These are phyloP conservation scores for Wickerhamiella cacticola DNA, from an alignment of 805 yeast species.

Conservation along the genomic window DNA sequence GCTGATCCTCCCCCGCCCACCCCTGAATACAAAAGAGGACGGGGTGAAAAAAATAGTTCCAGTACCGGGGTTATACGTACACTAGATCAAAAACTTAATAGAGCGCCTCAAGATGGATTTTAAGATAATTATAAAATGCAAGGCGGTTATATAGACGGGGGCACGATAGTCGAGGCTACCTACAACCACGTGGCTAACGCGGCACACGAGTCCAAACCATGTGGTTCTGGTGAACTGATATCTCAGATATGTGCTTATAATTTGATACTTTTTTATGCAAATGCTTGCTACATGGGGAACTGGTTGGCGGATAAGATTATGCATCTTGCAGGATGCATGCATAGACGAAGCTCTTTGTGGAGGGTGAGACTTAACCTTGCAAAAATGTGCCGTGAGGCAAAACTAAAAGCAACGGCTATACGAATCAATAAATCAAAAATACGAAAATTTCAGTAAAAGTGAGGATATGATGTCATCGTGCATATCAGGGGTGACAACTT, in stretches of 20 bases:
- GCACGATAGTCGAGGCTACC: neutral
- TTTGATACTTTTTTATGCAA: neutral
- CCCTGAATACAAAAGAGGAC: neutral
- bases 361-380: neutral
- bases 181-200: neutral
- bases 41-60: neutral
- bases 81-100: too few species aligned
- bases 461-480: neutral
- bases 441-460: neutral
- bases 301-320: neutral
- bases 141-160: neutral
- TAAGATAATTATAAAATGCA: neutral
- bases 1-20: neutral
- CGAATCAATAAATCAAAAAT: too few species aligned
- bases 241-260: neutral
- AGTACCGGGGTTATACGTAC: neutral
- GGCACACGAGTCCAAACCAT: too few species aligned
- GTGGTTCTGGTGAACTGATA: too few species aligned
- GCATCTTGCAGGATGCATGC: neutral
- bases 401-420: neutral
- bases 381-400: neutral
- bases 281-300: neutral
- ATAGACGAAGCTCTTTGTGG: conserved; percentile 1
- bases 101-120: too few species aligned
- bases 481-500: neutral